phyloP scores from a whole-genome alignment of 768 basidiomycete species.

The Pleurotus tuber-regium region DNA sequence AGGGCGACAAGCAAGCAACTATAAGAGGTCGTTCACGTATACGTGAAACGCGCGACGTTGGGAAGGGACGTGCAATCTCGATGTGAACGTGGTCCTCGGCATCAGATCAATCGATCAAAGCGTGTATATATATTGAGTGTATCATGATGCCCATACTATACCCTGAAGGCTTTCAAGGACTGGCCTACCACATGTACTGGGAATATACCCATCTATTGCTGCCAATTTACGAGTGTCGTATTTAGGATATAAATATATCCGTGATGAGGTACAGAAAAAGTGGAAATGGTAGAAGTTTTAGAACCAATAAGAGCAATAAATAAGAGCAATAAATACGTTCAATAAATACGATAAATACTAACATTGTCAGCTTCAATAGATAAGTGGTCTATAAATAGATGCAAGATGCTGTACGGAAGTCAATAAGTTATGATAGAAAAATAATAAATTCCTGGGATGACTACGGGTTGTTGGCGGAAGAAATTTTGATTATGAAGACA shows the following conservation, averaged over 20 bases:
- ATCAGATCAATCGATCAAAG: slow-evolving; percentile 21
- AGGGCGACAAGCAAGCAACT: slow-evolving; percentile 46
- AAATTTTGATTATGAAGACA: background rate
- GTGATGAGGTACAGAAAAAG: no score
- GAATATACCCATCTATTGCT: background rate
- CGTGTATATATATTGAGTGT: background rate
- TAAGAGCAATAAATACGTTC: slow-evolving; percentile 4
- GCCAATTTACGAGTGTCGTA: background rate
- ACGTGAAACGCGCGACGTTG: slow-evolving; percentile 59
- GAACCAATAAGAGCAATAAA: background rate
- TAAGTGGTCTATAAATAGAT: slow-evolving; percentile 2
- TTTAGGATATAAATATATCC: no score
- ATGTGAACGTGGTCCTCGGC: slow-evolving; percentile 46
- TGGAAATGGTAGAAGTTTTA: background rate
- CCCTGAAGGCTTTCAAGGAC: no score
- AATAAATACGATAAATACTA: background rate
- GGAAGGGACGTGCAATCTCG: slow-evolving; percentile 80
- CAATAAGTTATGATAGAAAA: no score
- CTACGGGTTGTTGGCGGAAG: slow-evolving; percentile 3
- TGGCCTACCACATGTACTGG: background rate
- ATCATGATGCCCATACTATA: background rate
- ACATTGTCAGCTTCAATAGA: background rate
- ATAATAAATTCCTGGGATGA: slow-evolving; percentile 1
- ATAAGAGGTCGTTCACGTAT: slow-evolving; percentile 65
- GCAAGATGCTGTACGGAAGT: background rate